A percentile compares a stretch with the other conserved stretches of the same genome.
phyloP scores from a whole-genome alignment of 108 stramenopile genomes.

The Skeletonema marinoi region DNA sequence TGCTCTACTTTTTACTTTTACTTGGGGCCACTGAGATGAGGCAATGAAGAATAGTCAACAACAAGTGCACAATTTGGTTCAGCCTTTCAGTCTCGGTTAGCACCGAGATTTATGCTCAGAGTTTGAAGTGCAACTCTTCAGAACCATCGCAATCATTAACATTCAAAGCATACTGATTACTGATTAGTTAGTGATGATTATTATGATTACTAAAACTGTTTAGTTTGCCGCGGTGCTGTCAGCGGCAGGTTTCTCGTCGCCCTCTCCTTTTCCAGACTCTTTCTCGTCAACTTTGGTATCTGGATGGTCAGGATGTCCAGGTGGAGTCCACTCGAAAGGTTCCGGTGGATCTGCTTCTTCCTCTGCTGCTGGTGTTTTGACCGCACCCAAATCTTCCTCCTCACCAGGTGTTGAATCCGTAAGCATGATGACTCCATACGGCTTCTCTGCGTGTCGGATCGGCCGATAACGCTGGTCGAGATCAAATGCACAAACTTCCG shows the following conservation, averaged over 20 bases:
- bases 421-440: slow-evolving; percentile 84
- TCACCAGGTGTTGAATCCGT: slow-evolving; percentile 87
- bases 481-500: slow-evolving; percentile 73
- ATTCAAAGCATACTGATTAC: too few species aligned
- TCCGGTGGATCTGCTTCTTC: slow-evolving; percentile 87
- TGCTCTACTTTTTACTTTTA: too few species aligned
- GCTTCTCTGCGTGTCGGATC: slow-evolving; percentile 75
- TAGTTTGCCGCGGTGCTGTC: neutral
- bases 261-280: slow-evolving; percentile 1
- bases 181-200: neutral
- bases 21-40: too few species aligned
- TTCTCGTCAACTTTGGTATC: slow-evolving; percentile 13
- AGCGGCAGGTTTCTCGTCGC: neutral
- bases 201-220: neutral
- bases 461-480: slow-evolving; percentile 85
- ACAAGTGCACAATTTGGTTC: too few species aligned
- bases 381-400: slow-evolving; percentile 83
- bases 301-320: slow-evolving; percentile 35
- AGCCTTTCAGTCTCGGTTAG: too few species aligned
- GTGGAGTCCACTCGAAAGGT: slow-evolving; percentile 90
- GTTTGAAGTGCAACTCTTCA: too few species aligned
- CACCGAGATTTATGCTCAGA: too few species aligned
- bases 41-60: too few species aligned
- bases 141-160: too few species aligned
- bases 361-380: slow-evolving; percentile 84